These are phyloP conservation scores for Teunomyces pallodes DNA, from an alignment of 805 yeast species.

Conservation along the genomic window DNA sequence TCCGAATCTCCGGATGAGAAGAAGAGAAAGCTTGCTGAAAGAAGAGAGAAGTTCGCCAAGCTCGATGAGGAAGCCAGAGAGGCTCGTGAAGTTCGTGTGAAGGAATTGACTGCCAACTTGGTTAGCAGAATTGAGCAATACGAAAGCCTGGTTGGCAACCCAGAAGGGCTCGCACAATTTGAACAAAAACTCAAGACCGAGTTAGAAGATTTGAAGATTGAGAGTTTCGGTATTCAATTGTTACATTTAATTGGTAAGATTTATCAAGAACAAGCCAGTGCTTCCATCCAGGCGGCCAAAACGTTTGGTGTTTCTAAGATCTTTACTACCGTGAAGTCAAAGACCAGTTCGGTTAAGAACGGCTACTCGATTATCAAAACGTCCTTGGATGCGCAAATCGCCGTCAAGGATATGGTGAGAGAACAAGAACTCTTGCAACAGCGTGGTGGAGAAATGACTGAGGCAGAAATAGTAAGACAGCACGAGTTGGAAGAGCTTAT, in stretches of 20 bases:
- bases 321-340: slow-evolving; percentile 76
- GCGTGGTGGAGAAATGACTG: slow-evolving; percentile 29
- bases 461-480: slow-evolving; percentile 34
- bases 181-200: slow-evolving; percentile 54
- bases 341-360: slow-evolving; percentile 77
- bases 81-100: slow-evolving; percentile 48
- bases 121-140: slow-evolving; percentile 46
- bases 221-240: slow-evolving; percentile 90
- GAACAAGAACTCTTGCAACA: slow-evolving; percentile 53
- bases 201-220: slow-evolving; percentile 82
- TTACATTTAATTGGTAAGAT: slow-evolving; percentile 79
- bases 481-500: slow-evolving; percentile 79
- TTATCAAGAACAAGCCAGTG: slow-evolving; percentile 72
- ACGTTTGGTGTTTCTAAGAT: slow-evolving; percentile 87
- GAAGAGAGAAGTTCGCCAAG: slow-evolving; percentile 49
- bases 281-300: slow-evolving; percentile 69
- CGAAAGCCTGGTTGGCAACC: slow-evolving; percentile 58
- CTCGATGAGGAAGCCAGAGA: slow-evolving; percentile 54
- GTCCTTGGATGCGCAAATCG: slow-evolving; percentile 83
- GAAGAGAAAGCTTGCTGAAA: slow-evolving; percentile 28
- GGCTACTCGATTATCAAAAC: slow-evolving; percentile 79
- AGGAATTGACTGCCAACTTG: slow-evolving; percentile 50
- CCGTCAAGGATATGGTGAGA: slow-evolving; percentile 65
- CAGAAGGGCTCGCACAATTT: slow-evolving; percentile 59
- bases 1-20: slow-evolving; percentile 16